phyloP scores from a whole-genome alignment of 495 filamentous ascomycete species.

The Neurospora discreta region DNA sequence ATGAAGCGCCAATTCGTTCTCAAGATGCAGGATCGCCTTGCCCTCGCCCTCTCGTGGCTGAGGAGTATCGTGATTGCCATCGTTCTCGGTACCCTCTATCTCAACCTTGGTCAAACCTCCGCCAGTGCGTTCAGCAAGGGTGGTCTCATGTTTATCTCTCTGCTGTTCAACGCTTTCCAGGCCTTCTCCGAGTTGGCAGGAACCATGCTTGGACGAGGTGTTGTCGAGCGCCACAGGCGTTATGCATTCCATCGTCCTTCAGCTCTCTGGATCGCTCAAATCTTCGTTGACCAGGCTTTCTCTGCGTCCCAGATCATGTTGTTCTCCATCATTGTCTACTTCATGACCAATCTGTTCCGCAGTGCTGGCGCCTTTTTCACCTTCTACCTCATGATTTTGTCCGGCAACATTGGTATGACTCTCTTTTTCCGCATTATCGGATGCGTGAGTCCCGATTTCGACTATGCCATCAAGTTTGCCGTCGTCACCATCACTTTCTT shows the following conservation, averaged over 20 bases:
- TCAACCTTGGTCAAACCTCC: conserved; percentile 53
- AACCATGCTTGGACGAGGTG: conserved; percentile 61
- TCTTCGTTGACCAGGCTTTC: conserved; percentile 66
- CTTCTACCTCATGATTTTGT: conserved; percentile 61
- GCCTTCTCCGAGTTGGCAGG: conserved; percentile 61
- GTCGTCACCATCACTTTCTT: conserved; percentile 66
- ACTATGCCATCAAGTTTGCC: conserved; percentile 75
- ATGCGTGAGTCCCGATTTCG: conserved; percentile 72
- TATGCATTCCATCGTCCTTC: conserved; percentile 73
- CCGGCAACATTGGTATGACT: conserved; percentile 66
- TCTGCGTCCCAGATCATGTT: conserved; percentile 53
- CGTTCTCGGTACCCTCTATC: conserved; percentile 67
- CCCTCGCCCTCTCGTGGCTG: conserved; percentile 62
- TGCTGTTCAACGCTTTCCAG: conserved; percentile 73
- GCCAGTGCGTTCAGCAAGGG: conserved; percentile 67
- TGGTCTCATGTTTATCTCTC: conserved; percentile 62
- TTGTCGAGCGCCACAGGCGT: conserved; percentile 69
- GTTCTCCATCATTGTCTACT: conserved; percentile 70
- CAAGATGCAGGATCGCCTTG: conserved; percentile 76
- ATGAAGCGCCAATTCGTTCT: conserved; percentile 75
- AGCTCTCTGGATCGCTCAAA: conserved; percentile 70
- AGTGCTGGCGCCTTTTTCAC: conserved; percentile 67
- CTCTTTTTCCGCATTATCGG: conserved; percentile 70
- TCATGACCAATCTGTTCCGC: conserved; percentile 57
- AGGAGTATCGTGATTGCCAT: conserved; percentile 67